Base-by-base conservation (phyloP, 768 basidiomycete genomes). In the Termitomyces sp. region DNA sequence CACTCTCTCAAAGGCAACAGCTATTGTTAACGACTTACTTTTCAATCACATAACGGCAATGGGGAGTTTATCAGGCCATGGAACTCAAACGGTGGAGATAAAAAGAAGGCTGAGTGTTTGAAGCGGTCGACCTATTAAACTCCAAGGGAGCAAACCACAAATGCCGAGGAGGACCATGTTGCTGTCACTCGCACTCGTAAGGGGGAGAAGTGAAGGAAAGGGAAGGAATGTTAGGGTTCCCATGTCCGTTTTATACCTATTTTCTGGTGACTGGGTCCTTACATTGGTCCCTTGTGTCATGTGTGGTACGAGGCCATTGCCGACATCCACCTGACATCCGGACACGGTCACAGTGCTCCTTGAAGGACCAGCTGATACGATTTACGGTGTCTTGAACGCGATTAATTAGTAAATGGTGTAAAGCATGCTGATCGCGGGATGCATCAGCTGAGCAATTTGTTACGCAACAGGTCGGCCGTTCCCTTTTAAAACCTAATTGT, bases 391-490 rank as follows among this genome's bases (percentile, higher is more conserved):
- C 49, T 53, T 24, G 40, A 28, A 51, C 49, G 56, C 56, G 38
- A 59, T 54, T 59, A 42, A 62, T 59, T 57, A 55, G 45, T 42
- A 24, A 54, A 14, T 51, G 22, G 12, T 24, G 14, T 22, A n/a
- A 38, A 13, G 40, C 61, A 56, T 63, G 61, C 56, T 63, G 61
- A 63, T 60, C 56, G 53, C 35, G 28, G 40, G 26, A 46, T 48
- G 49, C 55, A 53, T 63, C 61, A 63, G 28, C 61, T 63, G 61
- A 63, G 61, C 58, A 18, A 14, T 38, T 36, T 50, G 54, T 59
- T 62, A 59, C 51, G 61, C 32, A 58, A 59, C 33, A 24, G 18
- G 36, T 28, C 16, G 24, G 26, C 8, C 13, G 30, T n/a, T 38
- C 24, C 24, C 26, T 26, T 52, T 26, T n/a, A 1, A 4, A 42